phyloP scores from a whole-genome alignment of 306 rosid genomes.

The Cicer arietinum region DNA sequence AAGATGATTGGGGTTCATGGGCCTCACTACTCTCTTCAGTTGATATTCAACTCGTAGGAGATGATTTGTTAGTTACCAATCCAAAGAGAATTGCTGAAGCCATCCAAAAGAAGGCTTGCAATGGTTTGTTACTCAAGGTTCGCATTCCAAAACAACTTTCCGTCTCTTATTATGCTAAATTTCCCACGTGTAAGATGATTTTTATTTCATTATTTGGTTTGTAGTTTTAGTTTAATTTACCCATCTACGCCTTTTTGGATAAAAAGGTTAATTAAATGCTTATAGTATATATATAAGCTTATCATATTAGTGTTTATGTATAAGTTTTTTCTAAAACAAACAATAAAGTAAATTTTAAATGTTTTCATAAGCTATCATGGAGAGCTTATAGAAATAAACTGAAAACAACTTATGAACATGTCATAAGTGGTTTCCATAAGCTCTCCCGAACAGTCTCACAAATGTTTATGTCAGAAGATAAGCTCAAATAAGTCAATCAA shows the following conservation, averaged over 20 bases:
- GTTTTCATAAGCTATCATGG: too few species aligned
- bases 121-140: constrained; percentile 94
- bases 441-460: too few species aligned
- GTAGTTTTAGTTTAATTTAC: background rate
- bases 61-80: constrained; percentile 94
- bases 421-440: too few species aligned
- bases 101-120: constrained; percentile 90
- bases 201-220: constrained; percentile 15
- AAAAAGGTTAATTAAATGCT: too few species aligned
- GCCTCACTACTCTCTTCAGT: constrained; percentile 84
- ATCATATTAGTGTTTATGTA: too few species aligned
- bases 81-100: constrained; percentile 91
- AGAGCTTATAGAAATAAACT: too few species aligned
- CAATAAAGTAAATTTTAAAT: too few species aligned
- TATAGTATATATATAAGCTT: too few species aligned
- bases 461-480: background rate
- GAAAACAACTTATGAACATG: too few species aligned
- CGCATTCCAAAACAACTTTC: constrained; percentile 20
- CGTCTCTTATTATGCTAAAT: constrained; percentile 20
- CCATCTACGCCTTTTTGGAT: background rate
- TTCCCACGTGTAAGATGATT: background rate
- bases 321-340: too few species aligned
- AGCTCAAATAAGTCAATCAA: background rate
- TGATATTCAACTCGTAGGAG: constrained; percentile 94
- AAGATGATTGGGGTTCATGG: constrained; percentile 99